Conservation (phyloP, 768 basidiomycete species). For the Melanogaster broomeanus region DNA sequence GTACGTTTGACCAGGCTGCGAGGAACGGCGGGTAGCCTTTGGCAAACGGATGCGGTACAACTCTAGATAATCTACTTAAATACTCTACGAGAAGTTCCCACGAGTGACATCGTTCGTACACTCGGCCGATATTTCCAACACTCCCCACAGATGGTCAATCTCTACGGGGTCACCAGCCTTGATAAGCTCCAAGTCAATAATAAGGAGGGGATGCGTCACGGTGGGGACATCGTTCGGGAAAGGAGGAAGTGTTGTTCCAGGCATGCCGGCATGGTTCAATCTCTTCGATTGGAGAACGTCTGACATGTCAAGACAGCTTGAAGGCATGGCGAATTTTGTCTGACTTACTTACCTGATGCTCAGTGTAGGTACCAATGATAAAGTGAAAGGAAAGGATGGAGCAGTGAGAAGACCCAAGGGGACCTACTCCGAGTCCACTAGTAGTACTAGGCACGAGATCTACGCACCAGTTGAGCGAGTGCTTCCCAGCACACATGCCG, state of each 20-base stretch:
- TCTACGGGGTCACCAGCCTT: constrained; percentile 37
- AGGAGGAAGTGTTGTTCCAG: constrained; percentile 33
- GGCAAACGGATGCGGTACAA: too few relatives aligned
- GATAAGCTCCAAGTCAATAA: constrained; percentile 46
- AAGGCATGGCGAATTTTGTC: not conserved
- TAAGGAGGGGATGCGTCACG: constrained; percentile 43
- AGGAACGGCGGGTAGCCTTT: too few relatives aligned
- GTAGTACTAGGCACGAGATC: too few relatives aligned
- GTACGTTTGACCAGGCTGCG: too few relatives aligned
- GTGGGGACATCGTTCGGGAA: constrained; percentile 45
- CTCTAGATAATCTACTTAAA: too few relatives aligned
- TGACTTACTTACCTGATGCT: not conserved
- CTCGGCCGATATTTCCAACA: too few relatives aligned
- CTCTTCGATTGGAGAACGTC: not conserved
- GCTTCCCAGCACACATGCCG: too few relatives aligned
- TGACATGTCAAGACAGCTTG: not conserved
- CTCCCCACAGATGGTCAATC: constrained; percentile 46
- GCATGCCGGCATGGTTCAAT: constrained; percentile 29
- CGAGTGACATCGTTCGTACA: too few relatives aligned
- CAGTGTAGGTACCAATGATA: not conserved
- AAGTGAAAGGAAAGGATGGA: not conserved
- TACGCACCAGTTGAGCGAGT: too few relatives aligned
- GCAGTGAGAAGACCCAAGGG: not conserved
- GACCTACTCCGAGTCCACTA: too few relatives aligned
- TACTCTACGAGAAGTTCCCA: too few relatives aligned